Conservation (phyloP, 140 eudicot genomes). For the Bidens hawaiensis region DNA sequence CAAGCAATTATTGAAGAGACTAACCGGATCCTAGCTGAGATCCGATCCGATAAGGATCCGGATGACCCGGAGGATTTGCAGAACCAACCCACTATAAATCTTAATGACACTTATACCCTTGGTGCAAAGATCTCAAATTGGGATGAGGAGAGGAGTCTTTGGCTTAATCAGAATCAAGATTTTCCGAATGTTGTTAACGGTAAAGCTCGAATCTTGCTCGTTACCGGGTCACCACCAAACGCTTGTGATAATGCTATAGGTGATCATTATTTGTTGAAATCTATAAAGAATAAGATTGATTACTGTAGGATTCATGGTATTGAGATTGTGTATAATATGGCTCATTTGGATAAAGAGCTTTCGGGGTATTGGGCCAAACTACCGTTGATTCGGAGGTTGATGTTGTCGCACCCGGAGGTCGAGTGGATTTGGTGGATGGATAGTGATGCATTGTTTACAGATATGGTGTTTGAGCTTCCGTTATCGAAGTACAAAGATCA, state of each 20-base stretch:
- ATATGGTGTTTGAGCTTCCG: constrained; percentile 88
- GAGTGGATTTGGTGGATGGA: constrained; percentile 99
- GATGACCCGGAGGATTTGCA: constrained; percentile 34
- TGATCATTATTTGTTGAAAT: constrained; percentile 83
- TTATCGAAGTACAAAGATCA: constrained; percentile 46
- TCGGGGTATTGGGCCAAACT: constrained; percentile 91
- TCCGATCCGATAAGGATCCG: constrained; percentile 81
- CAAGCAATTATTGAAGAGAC: constrained; percentile 61
- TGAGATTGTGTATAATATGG: constrained; percentile 90
- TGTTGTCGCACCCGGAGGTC: constrained; percentile 94
- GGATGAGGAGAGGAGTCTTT: constrained; percentile 55
- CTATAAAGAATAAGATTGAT: constrained; percentile 88
- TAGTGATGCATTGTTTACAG: constrained; percentile 96
- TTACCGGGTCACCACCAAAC: constrained; percentile 85
- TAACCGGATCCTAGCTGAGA: constrained; percentile 74
- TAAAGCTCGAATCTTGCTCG: constrained; percentile 67
- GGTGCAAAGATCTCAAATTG: constrained; percentile 65
- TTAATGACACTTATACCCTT: constrained; percentile 51
- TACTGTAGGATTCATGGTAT: constrained; percentile 95
- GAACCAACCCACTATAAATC: constrained; percentile 16
- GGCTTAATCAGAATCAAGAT: constrained; percentile 57
- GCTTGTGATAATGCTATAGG: constrained; percentile 98
- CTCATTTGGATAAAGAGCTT: constrained; percentile 84
- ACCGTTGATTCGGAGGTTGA: constrained; percentile 73
- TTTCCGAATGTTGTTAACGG: constrained; percentile 59